Percentiles rank a stretch among this genome's conserved stretches.
phyloP scores from a whole-genome alignment of 495 filamentous ascomycete species.

The Tuber brumale region DNA sequence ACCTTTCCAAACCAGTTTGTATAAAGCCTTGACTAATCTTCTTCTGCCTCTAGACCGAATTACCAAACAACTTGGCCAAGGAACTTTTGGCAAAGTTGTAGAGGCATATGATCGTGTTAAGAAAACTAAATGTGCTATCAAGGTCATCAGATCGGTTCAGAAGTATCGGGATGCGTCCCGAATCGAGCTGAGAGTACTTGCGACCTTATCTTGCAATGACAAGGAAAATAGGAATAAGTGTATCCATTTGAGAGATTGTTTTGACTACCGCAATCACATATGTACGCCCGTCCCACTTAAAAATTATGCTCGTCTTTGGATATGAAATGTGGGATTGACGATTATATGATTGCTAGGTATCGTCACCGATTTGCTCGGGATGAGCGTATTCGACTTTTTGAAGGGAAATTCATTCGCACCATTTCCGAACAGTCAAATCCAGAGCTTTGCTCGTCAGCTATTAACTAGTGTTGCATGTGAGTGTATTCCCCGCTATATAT shows the following conservation, averaged over 20 bases:
- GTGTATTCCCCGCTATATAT: slow-evolving; percentile 41
- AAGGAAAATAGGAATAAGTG: slow-evolving; percentile 88
- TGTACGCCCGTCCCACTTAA: slow-evolving; percentile 48
- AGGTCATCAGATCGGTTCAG: slow-evolving; percentile 95
- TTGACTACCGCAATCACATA: slow-evolving; percentile 95
- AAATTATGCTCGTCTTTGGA: slow-evolving; percentile 23
- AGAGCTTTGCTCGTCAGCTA: slow-evolving; percentile 88
- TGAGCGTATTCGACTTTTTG: slow-evolving; percentile 97
- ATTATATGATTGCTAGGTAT: slow-evolving; percentile 50
- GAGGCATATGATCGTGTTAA: slow-evolving; percentile 74
- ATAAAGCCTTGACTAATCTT: slow-evolving; percentile 39
- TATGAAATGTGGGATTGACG: slow-evolving; percentile 31
- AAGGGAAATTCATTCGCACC: slow-evolving; percentile 92
- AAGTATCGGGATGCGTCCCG: slow-evolving; percentile 97
- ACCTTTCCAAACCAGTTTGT: slow-evolving; percentile 15
- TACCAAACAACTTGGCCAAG: slow-evolving; percentile 80
- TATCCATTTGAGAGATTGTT: slow-evolving; percentile 94
- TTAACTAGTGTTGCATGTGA: slow-evolving; percentile 98
- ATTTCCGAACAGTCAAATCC: slow-evolving; percentile 98
- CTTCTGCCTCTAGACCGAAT: slow-evolving; percentile 62
- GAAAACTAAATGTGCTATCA: slow-evolving; percentile 78
- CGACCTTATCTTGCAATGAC: slow-evolving; percentile 85
- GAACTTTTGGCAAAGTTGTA: slow-evolving; percentile 97
- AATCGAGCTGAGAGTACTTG: slow-evolving; percentile 87
- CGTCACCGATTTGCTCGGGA: slow-evolving; percentile 90